Conservation (phyloP, 768 basidiomycete species). For the Hypholoma sublateritium region DNA sequence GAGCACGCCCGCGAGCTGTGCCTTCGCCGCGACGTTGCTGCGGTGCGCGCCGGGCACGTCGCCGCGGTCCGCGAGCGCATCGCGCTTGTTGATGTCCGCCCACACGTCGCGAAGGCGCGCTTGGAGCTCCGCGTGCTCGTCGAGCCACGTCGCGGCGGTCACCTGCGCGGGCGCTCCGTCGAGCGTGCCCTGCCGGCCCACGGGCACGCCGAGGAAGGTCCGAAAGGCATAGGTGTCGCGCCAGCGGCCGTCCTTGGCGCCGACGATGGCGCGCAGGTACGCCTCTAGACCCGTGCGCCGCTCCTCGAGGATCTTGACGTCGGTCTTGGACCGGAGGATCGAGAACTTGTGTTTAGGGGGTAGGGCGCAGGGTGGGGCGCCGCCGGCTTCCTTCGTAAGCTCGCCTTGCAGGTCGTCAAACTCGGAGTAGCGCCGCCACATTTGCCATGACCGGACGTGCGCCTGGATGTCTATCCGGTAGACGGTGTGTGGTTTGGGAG, state of each 20-base stretch:
- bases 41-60: constrained; percentile 76
- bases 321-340: constrained; percentile 56
- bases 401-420: constrained; percentile 87
- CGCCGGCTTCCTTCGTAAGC: constrained; percentile 74
- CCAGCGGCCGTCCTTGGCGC: constrained; percentile 81
- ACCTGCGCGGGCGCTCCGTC: constrained; percentile 43
- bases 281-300: constrained; percentile 73
- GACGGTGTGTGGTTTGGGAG: constrained; percentile 78
- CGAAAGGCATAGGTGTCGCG: constrained; percentile 75
- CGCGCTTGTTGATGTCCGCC: constrained; percentile 84
- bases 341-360: constrained; percentile 85
- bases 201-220: constrained; percentile 85
- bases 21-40: constrained; percentile 83
- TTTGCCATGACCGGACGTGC: constrained; percentile 88
- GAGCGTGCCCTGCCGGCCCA: constrained; percentile 46
- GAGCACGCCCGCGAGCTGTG: constrained; percentile 76
- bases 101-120: constrained; percentile 77
- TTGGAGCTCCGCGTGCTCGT: constrained; percentile 83
- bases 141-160: constrained; percentile 82
- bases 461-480: constrained; percentile 85
- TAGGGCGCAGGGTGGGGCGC: constrained; percentile 75
- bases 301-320: constrained; percentile 72
- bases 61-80: constrained; percentile 74
- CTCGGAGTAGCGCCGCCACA: constrained; percentile 94
- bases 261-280: constrained; percentile 85